Conservation (phyloP, 805 yeast genomes). For the Candida montana region DNA sequence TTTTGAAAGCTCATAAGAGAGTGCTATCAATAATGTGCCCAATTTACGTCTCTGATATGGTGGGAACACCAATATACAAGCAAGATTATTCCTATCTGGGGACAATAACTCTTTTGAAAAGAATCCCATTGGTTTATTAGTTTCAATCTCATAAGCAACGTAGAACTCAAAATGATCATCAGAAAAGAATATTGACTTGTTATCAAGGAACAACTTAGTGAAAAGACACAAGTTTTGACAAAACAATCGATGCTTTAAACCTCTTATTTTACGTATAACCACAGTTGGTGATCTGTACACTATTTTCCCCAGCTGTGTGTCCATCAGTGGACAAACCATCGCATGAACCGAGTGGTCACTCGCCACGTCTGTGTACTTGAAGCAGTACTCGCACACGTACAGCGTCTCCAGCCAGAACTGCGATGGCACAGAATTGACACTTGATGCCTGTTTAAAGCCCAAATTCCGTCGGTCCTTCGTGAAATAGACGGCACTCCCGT, state of each 20-base stretch:
- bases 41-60: conserved; percentile 78
- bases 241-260: conserved; percentile 56
- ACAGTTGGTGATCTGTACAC: conserved; percentile 56
- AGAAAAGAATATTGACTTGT: conserved; percentile 80
- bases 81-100: conserved; percentile 74
- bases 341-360: conserved; percentile 47
- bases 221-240: conserved; percentile 81
- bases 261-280: conserved; percentile 65
- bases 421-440: too few species aligned
- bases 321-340: conserved; percentile 37
- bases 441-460: conserved; percentile 44
- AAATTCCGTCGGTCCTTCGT: conserved; percentile 38
- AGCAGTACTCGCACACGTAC: conserved; percentile 75
- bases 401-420: conserved; percentile 54
- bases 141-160: conserved; percentile 51
- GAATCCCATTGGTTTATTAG: conserved; percentile 73
- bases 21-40: conserved; percentile 77
- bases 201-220: conserved; percentile 83
- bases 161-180: conserved; percentile 79
- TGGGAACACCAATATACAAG: conserved; percentile 88
- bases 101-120: conserved; percentile 84
- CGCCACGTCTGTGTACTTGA: conserved; percentile 61
- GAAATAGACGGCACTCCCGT: conserved; percentile 79
- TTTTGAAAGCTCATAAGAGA: conserved; percentile 72
- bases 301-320: conserved; percentile 55